Evolutionary conservation across 116 monocot species (phyloP).

Genomic region (Trichopus zeylanicus): DNA sequence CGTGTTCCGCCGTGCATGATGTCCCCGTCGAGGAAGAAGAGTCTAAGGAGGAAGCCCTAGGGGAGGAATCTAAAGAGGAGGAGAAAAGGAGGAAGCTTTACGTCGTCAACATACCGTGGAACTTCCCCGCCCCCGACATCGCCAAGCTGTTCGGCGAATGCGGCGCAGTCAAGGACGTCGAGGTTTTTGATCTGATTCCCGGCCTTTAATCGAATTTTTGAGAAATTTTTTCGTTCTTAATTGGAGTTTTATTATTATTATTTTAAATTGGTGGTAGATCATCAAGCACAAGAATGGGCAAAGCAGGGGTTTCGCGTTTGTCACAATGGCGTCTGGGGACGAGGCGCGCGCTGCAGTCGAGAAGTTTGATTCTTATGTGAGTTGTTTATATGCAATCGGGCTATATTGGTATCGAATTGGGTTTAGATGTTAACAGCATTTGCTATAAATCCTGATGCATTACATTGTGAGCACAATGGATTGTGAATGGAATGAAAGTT

Average conservation of each 20-base stretch:
- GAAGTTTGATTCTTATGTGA: conserved; percentile 30
- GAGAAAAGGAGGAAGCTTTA: too few relatives aligned
- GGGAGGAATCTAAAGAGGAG: too few relatives aligned
- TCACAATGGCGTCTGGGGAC: conserved; percentile 53
- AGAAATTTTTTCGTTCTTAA: neutral
- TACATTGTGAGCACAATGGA: too few relatives aligned
- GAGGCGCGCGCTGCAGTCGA: conserved; percentile 48
- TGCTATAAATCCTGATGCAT: too few relatives aligned
- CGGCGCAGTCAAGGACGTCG: conserved; percentile 59
- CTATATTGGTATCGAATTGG: too few relatives aligned
- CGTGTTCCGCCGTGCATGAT: conserved; percentile 15
- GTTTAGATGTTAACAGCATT: too few relatives aligned
- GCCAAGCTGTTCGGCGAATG: conserved; percentile 50
- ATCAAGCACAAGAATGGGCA: conserved; percentile 53
- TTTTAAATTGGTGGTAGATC: conserved; percentile 37
- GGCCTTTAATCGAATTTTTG: neutral
- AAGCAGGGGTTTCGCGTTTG: conserved; percentile 57
- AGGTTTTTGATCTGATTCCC: conserved; percentile 22
- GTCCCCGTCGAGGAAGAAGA: conserved; percentile 12
- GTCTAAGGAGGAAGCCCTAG: too few relatives aligned
- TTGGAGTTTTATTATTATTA: neutral
- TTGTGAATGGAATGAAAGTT: conserved; percentile 39
- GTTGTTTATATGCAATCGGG: too few relatives aligned
- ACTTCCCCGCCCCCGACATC: conserved; percentile 41
- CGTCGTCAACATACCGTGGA: conserved; percentile 61